Evolutionary conservation across 2,329 filamentous ascomycete species (phyloP).

Genomic region (Monilinia fructicola): DNA sequence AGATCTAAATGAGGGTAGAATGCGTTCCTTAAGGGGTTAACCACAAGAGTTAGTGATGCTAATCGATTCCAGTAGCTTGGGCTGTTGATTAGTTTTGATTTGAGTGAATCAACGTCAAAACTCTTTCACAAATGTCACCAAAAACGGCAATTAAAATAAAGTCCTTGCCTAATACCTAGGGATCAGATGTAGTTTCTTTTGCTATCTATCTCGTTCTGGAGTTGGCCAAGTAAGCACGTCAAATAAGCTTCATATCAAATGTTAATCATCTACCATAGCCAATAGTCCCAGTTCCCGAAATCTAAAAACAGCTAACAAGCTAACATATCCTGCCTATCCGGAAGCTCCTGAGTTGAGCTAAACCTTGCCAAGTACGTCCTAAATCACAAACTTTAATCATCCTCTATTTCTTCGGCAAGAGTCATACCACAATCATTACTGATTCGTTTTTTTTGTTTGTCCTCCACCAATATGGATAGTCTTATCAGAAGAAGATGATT

Average conservation of each 20-base stretch:
- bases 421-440: not conserved
- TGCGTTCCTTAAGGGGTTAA: not conserved
- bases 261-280: not conserved
- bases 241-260: not conserved
- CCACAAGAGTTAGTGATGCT: not conserved
- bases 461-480: not conserved
- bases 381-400: not conserved
- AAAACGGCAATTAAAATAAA: not conserved
- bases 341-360: not conserved
- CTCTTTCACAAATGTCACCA: not conserved
- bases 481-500: not conserved
- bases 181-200: not conserved
- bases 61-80: not conserved
- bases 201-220: not conserved
- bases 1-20: not conserved
- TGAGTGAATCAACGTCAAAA: not conserved
- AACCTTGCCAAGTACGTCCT: not conserved
- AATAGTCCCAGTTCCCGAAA: not conserved
- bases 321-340: not conserved
- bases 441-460: not conserved
- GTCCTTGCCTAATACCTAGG: not conserved
- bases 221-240: not conserved
- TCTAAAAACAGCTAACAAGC: not conserved
- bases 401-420: constrained; percentile 16
- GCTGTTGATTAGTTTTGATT: not conserved